A percentile compares a stretch with the other conserved stretches of the same genome.
These are phyloP conservation scores for Rubia occidens DNA, from an alignment of 305 asterid species.

Conservation along the genomic window DNA sequence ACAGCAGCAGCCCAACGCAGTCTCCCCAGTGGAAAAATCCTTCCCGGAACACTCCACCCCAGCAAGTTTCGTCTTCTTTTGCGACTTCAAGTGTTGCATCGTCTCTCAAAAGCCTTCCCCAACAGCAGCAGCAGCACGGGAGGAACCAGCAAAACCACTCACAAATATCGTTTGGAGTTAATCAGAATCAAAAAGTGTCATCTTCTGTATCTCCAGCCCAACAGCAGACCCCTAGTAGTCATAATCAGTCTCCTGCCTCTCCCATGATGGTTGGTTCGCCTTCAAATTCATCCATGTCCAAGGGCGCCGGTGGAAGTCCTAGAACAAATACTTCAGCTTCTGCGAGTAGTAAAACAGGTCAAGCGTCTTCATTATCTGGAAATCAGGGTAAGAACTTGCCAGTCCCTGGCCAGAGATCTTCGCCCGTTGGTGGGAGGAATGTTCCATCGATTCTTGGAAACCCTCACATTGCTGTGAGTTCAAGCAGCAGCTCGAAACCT, in stretches of 20 bases:
- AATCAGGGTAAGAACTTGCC: constrained; percentile 55
- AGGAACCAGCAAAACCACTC: constrained; percentile 53
- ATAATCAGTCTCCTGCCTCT: constrained; percentile 47
- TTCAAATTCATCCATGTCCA: constrained; percentile 72
- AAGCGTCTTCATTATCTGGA: constrained; percentile 42
- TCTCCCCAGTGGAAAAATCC: constrained; percentile 75
- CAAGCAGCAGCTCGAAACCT: constrained; percentile 37
- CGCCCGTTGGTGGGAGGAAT: constrained; percentile 34
- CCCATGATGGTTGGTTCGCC: constrained; percentile 86
- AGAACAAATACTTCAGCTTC: constrained; percentile 52
- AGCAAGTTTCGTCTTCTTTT: constrained; percentile 48
- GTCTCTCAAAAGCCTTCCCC: constrained; percentile 46
- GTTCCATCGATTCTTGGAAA: constrained; percentile 66
- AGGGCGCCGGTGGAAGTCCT: constrained; percentile 86
- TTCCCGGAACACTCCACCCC: constrained; percentile 31
- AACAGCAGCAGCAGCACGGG: constrained; percentile 45
- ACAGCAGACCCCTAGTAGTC: constrained; percentile 30
- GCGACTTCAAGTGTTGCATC: constrained; percentile 38
- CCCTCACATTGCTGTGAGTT: constrained; percentile 36
- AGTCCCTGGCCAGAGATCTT: constrained; percentile 50
- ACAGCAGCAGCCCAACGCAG: constrained; percentile 41
- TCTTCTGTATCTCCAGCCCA: constrained; percentile 35
- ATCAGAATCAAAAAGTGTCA: constrained; percentile 32
- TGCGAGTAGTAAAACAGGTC: constrained; percentile 42
- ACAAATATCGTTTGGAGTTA: constrained; percentile 81